These are phyloP conservation scores for Coemansia sp. DNA, from an alignment of 192 early-diverging fungal species.

Conservation along the genomic window DNA sequence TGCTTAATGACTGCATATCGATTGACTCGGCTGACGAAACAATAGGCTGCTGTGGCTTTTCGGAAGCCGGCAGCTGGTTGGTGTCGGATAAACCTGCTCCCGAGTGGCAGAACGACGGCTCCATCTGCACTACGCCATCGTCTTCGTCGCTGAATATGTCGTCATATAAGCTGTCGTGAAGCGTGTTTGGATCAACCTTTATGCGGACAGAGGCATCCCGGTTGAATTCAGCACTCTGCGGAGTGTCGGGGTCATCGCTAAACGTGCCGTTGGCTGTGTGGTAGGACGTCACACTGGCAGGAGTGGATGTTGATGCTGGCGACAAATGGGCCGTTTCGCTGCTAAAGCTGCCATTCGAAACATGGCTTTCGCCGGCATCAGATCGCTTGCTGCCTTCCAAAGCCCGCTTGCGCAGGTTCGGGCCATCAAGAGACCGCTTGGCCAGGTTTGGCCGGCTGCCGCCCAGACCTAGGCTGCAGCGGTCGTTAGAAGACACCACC, in stretches of 20 bases:
- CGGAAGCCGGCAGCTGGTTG: background rate
- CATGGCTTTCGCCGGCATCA: constrained; percentile 11
- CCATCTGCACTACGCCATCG: constrained; percentile 38
- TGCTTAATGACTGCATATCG: constrained; percentile 40
- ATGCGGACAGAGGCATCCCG: constrained; percentile 35
- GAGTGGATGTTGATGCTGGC: constrained; percentile 19
- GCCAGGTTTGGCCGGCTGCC: constrained; percentile 13
- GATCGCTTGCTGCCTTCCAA: constrained; percentile 17
- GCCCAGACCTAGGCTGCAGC: constrained; percentile 42
- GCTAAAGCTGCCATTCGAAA: constrained; percentile 14
- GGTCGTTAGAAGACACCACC: constrained; percentile 36
- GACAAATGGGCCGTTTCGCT: constrained; percentile 17
- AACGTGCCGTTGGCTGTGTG: constrained; percentile 32
- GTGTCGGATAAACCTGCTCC: constrained; percentile 34
- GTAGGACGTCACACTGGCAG: constrained; percentile 32
- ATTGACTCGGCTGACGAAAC: constrained; percentile 27
- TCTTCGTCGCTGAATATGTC: constrained; percentile 52
- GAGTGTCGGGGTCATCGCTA: constrained; percentile 17
- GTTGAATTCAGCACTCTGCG: background rate
- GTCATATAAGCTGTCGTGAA: constrained; percentile 34
- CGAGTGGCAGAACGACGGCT: constrained; percentile 41
- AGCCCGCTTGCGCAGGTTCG: constrained; percentile 26
- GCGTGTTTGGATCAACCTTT: constrained; percentile 29
- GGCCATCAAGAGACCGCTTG: constrained; percentile 18
- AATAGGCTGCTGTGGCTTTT: background rate